These are phyloP conservation scores for Lichtheimia ornata DNA, from an alignment of 371 early-diverging fungal genomes.

Conservation along the genomic window DNA sequence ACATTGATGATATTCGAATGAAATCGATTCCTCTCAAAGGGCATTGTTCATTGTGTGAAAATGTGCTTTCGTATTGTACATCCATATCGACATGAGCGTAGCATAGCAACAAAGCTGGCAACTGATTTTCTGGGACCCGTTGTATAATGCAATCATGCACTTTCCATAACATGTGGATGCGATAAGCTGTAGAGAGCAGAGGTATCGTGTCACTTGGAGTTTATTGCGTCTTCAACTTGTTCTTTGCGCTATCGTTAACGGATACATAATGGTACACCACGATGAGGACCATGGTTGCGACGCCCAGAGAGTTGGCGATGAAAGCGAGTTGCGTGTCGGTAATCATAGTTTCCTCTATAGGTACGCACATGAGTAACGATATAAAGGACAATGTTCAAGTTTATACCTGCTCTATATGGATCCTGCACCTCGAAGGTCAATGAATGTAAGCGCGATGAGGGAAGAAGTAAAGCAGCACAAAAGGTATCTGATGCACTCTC, in stretches of 20 bases:
- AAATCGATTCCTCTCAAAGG: too few relatives aligned
- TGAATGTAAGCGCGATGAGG: background rate
- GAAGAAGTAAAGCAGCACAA: background rate
- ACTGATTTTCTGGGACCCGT: too few relatives aligned
- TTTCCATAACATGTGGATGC: background rate
- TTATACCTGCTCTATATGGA: too few relatives aligned
- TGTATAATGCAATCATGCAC: background rate
- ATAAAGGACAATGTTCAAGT: too few relatives aligned
- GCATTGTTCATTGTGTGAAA: background rate
- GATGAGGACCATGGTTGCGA: constrained; percentile 59
- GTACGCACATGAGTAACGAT: too few relatives aligned
- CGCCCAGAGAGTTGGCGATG: constrained; percentile 60
- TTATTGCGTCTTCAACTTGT: background rate
- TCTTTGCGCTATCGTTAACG: constrained; percentile 38
- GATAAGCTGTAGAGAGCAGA: constrained; percentile 3
- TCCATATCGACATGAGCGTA: background rate
- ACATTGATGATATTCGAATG: too few relatives aligned
- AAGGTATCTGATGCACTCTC: background rate
- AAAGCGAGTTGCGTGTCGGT: constrained; percentile 56
- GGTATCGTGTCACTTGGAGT: constrained; percentile 3
- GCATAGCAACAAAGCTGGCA: background rate
- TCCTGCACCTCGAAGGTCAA: background rate
- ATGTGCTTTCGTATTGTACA: too few relatives aligned
- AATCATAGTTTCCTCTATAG: constrained; percentile 33
- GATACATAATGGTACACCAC: constrained; percentile 60